phyloP scores from a whole-genome alignment of 805 yeast species.

The Ogataea glucozyma region DNA sequence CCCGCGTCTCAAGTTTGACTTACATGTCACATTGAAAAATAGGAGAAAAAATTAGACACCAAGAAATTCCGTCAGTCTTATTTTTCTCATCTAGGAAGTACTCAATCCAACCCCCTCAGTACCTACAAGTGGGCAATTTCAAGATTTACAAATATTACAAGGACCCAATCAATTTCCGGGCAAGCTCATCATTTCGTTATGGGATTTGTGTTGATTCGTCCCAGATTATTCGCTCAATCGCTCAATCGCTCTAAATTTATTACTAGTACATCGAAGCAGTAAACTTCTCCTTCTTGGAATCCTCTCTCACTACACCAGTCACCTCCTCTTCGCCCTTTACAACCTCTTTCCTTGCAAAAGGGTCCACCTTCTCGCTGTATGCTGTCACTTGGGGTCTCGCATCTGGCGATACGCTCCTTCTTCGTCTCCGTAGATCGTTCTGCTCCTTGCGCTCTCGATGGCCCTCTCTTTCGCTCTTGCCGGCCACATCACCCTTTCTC shows the following conservation, averaged over 20 bases:
- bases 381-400: slow-evolving; percentile 1
- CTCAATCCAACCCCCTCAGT: too few species aligned
- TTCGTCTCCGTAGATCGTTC: background rate
- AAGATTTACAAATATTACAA: too few species aligned
- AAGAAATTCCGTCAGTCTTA: too few species aligned
- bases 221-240: too few species aligned
- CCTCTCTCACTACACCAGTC: background rate
- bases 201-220: too few species aligned
- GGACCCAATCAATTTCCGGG: too few species aligned
- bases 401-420: slow-evolving; percentile 10
- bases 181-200: too few species aligned
- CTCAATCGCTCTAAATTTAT: background rate
- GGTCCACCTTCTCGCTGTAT: slow-evolving; percentile 23
- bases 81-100: too few species aligned
- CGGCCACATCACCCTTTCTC: background rate
- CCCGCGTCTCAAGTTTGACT: too few species aligned
- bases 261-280: background rate
- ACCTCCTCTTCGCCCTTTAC: background rate
- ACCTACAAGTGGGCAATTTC: too few species aligned
- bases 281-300: background rate
- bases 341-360: slow-evolving; percentile 13
- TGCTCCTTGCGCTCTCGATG: slow-evolving; percentile 4
- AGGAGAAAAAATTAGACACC: too few species aligned
- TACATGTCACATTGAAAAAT: too few species aligned
- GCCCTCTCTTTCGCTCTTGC: slow-evolving; percentile 2